Evolutionary conservation across 208 protist species (phyloP), one percentile per base, ranked within the genome.

Genomic region (Trypanosoma scelopori): DNA sequence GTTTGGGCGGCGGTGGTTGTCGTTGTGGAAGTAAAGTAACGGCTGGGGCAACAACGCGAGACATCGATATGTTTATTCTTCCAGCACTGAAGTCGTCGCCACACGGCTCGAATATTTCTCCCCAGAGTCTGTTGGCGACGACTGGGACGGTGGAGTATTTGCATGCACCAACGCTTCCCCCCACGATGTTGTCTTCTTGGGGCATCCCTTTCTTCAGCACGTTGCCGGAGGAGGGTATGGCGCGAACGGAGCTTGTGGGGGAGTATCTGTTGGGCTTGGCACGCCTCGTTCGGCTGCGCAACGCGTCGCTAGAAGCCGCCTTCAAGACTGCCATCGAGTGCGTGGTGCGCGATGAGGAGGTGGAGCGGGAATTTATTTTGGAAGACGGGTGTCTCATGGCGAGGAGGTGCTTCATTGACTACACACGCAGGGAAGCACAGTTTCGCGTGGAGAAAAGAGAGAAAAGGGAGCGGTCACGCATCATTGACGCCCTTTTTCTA

Each of bases 331-430:
- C 48, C 27, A 16, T 76, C 42, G 20, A 35, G 25, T 28, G 41
- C 35, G 7, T 74, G 7, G 30, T 76, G 0, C 51, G 37, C 0
- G 82, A 92, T 76, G 82, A 92, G 53, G 67, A 16, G 42, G 71
- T 87, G 47, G 85, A 89, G 63, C 77, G 85, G 1, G 73, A 71
- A 3, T 85, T 89, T 46, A 66, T 92, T 37, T 49, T 65, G 1
- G 79, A 85, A 23, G 82, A 92, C 51, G 53, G 50, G 9, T 28
- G 55, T 0, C 20, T 30, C 15, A 45, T 88, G 30, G 59, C 77
- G 0, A 74, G 69, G 41, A 37, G 16, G 20, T 13, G 69, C 3
- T 88, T 82, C 50, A 62, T 68, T 16, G 45, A 65, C 20, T 18
- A 66, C 11, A 71, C 76, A 32, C 48, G 47, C n/a, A 3, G 22